phyloP scores from a whole-genome alignment of 139 green algal species.

The Haematococcus lacustris region DNA sequence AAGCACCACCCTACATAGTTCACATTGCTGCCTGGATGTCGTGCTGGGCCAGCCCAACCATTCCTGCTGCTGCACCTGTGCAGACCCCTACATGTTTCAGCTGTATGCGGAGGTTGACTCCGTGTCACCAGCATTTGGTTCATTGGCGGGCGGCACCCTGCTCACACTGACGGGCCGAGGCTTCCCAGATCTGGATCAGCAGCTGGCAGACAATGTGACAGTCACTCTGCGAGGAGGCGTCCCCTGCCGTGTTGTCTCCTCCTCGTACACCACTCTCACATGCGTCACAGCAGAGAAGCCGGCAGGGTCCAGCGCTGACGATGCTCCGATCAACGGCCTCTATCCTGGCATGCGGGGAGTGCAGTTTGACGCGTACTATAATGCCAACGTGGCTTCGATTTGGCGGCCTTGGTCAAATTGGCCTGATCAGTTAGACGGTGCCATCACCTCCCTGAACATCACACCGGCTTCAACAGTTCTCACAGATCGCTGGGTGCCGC shows the following conservation, averaged over 20 bases:
- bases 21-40: background rate
- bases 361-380: background rate
- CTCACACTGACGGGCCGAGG: slow-evolving; percentile 12
- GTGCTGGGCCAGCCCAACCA: background rate
- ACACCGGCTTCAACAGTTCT: no score
- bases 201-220: slow-evolving; percentile 3
- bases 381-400: no score
- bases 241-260: slow-evolving; percentile 21
- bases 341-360: slow-evolving; percentile 8
- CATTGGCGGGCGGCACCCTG: slow-evolving; percentile 17
- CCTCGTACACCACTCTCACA: slow-evolving; percentile 12
- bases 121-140: slow-evolving; percentile 17
- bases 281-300: slow-evolving; percentile 27
- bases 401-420: no score
- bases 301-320: no score
- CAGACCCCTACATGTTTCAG: slow-evolving; percentile 32
- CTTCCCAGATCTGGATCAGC: slow-evolving; percentile 14
- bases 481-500: no score
- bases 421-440: no score
- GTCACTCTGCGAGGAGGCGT: slow-evolving; percentile 9
- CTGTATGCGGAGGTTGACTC: slow-evolving; percentile 21
- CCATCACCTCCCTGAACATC: no score
- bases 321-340: slow-evolving; percentile 9
- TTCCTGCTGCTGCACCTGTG: background rate
- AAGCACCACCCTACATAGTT: background rate